Base-by-base conservation (phyloP, 2,329 filamentous ascomycete species). In the Trichoderma arundinaceum region DNA sequence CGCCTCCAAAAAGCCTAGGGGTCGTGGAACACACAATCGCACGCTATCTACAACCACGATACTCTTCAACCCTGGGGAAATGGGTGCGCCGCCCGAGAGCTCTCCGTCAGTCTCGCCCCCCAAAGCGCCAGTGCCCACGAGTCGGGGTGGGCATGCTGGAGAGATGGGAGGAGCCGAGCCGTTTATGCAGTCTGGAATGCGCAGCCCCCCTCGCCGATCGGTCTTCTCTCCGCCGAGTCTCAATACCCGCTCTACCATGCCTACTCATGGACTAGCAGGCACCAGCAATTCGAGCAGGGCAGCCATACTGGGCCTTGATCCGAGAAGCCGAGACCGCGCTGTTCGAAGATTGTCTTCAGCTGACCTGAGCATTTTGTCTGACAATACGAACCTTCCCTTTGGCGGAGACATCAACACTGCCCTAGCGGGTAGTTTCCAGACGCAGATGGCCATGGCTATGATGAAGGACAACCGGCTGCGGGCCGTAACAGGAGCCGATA, bases 11-110 rank as follows among this genome's bases (percentile, higher is more conserved):
- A 68, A 74, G 28, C 60, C 57, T 73, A 68, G 75, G 46, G 77
- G 79, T 59, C 76, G 79, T 51, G 79, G 77, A 0, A 72, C 81
- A 4, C 93, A 97, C 72, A 84, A 80, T 64, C 89, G 93, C 43
- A 93, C 92, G 12, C 76, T 90, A 4, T 97, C 94, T 0, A 90
- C 88, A 19, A 92, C 89, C 71, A 97, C 94, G 0, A 93, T 96
- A 62, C 81, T 97, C 1, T 96, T 91, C 78, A 93, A 91, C 39
- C 93, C 93, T 0, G 80, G 87, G 38, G 80, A 83, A 32, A 69
- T 72, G 61, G 75, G 69, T 57, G 74, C 68, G 57, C 78, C 76
- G 15, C 70, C 73, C 1, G 72, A 75, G 10, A 80, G 77, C 68
- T 79, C 79, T 7, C 80, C 81, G 0, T 81, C 82, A 0, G 77